phyloP scores from a whole-genome alignment of 169 alveolate genomes.

The Eimeria maxima region DNA sequence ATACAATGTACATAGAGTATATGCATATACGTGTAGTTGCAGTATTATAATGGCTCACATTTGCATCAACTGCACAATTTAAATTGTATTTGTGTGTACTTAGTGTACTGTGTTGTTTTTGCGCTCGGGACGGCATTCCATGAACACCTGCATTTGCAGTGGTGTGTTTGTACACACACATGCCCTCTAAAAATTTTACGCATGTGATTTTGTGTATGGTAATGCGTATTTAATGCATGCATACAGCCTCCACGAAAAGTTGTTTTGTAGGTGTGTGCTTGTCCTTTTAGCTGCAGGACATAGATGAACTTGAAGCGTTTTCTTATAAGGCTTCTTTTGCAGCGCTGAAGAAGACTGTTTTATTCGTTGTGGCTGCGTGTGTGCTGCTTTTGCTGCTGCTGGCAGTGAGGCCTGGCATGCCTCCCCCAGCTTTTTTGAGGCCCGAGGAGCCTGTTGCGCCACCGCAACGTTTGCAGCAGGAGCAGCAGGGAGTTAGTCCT shows the following conservation, averaged over 20 bases:
- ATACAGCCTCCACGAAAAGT: not conserved
- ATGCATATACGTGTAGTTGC: not conserved
- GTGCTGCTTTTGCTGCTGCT: slow-evolving; percentile 49
- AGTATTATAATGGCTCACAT: not conserved
- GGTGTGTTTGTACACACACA: not conserved
- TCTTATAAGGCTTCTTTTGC: slow-evolving; percentile 9
- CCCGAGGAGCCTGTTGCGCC: not conserved
- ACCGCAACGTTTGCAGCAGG: not conserved
- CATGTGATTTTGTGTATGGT: not conserved
- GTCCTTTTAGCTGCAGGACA: slow-evolving; percentile 14
- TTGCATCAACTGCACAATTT: too few species aligned
- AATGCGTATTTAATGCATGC: too few species aligned
- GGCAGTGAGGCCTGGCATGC: slow-evolving; percentile 74
- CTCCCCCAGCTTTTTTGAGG: slow-evolving; percentile 36
- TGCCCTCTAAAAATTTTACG: not conserved
- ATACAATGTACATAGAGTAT: not conserved
- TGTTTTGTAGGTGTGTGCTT: not conserved
- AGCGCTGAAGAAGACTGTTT: slow-evolving; percentile 33
- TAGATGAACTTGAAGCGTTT: slow-evolving; percentile 7
- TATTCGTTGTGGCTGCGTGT: slow-evolving; percentile 3
- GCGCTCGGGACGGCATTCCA: not conserved
- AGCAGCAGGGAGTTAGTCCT: not conserved
- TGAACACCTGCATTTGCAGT: not conserved
- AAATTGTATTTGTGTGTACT: not conserved
- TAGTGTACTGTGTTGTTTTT: too few species aligned